Percentiles rank a stretch among this genome's conserved stretches.
These are phyloP conservation scores for Cotoneaster glaucophyllus DNA, from an alignment of 306 rosid species.

Conservation along the genomic window DNA sequence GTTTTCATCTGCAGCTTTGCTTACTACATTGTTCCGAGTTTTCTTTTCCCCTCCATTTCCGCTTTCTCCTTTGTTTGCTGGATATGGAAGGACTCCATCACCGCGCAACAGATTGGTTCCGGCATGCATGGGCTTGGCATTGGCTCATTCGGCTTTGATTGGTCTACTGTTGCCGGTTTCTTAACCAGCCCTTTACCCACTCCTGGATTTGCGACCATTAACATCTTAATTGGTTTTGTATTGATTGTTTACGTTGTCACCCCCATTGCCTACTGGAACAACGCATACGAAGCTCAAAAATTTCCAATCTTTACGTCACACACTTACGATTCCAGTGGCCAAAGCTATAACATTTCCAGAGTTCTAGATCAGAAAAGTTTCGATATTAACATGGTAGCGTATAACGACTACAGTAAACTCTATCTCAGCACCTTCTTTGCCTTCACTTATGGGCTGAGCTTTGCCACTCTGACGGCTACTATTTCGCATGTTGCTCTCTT, in stretches of 20 bases:
- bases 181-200: slow-evolving; percentile 61
- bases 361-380: slow-evolving; percentile 41
- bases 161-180: slow-evolving; percentile 71
- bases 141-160: slow-evolving; percentile 67
- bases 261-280: slow-evolving; percentile 67
- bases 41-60: slow-evolving; percentile 60
- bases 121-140: slow-evolving; percentile 68
- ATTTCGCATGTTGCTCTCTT: slow-evolving; percentile 70
- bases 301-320: slow-evolving; percentile 62
- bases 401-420: slow-evolving; percentile 63
- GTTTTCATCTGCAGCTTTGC: slow-evolving; percentile 57
- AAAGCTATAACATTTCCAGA: slow-evolving; percentile 37
- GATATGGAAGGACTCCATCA: slow-evolving; percentile 64
- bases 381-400: slow-evolving; percentile 32
- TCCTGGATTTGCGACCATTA: slow-evolving; percentile 64
- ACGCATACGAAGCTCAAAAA: slow-evolving; percentile 54
- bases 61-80: slow-evolving; percentile 54
- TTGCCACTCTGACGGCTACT: slow-evolving; percentile 61
- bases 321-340: slow-evolving; percentile 56
- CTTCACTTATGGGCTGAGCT: slow-evolving; percentile 67
- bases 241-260: slow-evolving; percentile 29
- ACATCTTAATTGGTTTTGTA: slow-evolving; percentile 47
- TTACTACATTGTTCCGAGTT: slow-evolving; percentile 67
- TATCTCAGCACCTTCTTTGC: slow-evolving; percentile 68
- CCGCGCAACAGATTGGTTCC: slow-evolving; percentile 84